Conservation (phyloP, 2,329 filamentous ascomycete genomes). For the Aphanoascus verrucosus region DNA sequence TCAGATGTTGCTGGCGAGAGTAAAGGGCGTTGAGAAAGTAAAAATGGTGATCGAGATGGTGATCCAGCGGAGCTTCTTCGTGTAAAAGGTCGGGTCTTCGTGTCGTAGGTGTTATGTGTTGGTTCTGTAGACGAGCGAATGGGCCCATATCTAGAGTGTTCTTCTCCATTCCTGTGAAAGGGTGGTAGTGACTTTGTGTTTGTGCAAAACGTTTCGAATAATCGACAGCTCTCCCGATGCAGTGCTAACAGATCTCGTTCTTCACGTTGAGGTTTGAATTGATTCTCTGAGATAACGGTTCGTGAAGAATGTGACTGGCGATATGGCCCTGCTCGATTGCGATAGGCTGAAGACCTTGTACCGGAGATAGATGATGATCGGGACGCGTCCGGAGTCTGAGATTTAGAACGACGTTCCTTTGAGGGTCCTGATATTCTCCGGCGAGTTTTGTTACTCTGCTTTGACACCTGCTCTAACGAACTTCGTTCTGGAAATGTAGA, state of each 20-base stretch:
- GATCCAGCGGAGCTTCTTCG: conserved; percentile 51
- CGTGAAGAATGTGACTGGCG: conserved; percentile 20
- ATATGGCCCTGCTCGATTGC: conserved; percentile 24
- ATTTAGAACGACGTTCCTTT: conserved; percentile 26
- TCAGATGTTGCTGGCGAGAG: conserved; percentile 8
- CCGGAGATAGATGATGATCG: conserved; percentile 19
- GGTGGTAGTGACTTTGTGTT: background rate
- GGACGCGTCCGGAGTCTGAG: conserved; percentile 20
- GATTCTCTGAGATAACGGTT: conserved; percentile 21
- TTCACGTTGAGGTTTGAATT: conserved; percentile 17
- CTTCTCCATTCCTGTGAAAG: background rate
- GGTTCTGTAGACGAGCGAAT: conserved; percentile 1
- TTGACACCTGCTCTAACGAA: background rate
- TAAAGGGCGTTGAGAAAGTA: conserved; percentile 87
- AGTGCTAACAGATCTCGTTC: conserved; percentile 30
- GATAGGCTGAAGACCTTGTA: conserved; percentile 22
- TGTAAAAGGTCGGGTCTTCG: background rate
- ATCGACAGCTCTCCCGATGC: conserved; percentile 33
- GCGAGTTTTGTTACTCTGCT: background rate
- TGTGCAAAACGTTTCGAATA: conserved; percentile 26
- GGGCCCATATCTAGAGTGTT: background rate
- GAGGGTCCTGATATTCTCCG: conserved; percentile 17
- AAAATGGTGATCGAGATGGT: conserved; percentile 84
- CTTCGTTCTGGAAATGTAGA: background rate
- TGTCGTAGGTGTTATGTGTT: background rate